These are phyloP conservation scores for Hortiboletus rubellus DNA, from an alignment of 1,284 basidiomycete genomes.

Conservation along the genomic window DNA sequence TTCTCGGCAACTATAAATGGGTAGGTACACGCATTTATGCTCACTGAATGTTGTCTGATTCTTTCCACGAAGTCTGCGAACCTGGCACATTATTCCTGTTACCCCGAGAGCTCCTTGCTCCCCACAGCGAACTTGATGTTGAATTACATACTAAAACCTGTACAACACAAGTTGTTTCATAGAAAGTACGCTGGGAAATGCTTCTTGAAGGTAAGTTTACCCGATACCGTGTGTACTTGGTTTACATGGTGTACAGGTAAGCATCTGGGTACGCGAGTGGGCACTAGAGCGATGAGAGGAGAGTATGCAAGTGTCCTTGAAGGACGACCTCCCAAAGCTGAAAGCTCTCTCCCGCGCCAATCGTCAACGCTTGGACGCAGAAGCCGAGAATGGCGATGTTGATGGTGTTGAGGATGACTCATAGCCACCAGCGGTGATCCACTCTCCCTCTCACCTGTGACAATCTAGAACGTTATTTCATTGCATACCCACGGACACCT, in stretches of 20 bases:
- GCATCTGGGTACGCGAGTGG: constrained; percentile 63
- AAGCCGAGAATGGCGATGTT: constrained; percentile 20
- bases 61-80: constrained; percentile 65
- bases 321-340: constrained; percentile 51
- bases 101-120: constrained; percentile 81
- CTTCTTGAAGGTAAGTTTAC: constrained; percentile 69
- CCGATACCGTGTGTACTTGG: background rate
- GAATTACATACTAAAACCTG: constrained; percentile 82
- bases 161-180: constrained; percentile 74
- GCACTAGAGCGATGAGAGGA: constrained; percentile 62
- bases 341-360: constrained; percentile 51
- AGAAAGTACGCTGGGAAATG: constrained; percentile 41
- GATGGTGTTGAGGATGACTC: constrained; percentile 22
- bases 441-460: background rate
- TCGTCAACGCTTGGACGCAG: constrained; percentile 31
- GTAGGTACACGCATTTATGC: constrained; percentile 45
- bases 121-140: constrained; percentile 93
- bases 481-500: constrained; percentile 34
- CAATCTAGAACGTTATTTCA: constrained; percentile 23
- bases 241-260: constrained; percentile 43
- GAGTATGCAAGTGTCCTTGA: constrained; percentile 50
- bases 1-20: constrained; percentile 86
- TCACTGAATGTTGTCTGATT: background rate
- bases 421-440: constrained; percentile 13
- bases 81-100: constrained; percentile 90